Evolutionary conservation across 1,284 basidiomycete species (phyloP), one percentile per base, ranked within the genome.

Genomic region (Somion occarium): DNA sequence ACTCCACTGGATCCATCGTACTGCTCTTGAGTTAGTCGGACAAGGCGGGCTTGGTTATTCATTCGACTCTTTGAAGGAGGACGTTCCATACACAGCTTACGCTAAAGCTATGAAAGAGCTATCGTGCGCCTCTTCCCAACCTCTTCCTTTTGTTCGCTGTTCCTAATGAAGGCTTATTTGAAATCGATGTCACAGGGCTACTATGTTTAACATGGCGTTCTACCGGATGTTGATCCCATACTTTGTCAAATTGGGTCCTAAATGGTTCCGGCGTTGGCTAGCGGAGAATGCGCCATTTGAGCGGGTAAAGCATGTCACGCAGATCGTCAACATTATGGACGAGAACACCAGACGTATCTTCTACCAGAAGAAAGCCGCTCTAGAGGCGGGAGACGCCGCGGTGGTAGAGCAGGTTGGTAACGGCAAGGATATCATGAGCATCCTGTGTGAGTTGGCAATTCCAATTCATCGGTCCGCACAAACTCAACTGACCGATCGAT

Each of bases 351-450:
- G 62, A 20, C 53, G 67, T 22, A 69, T 76, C 13, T 66, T 67
- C 27, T 57, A 66, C 23, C 49, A 61, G 3, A 75, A 72, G 59
- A 67, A 57, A 23, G 57, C 58, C 3, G 57, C 57, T 1, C 52
- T 65, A 9, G 42, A 41, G n/a, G 42, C 51, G 20, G 61, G 60
- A 0, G 61, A 65, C 42, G 57, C 52, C 23, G 56, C 56, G 2
- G 47, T 59, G 9, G 38, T 46, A 39, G 53, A 53, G 20, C 67
- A 72, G 49, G 60, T 73, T 30, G 67, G 62, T 3, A 58, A 68
- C 45, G 73, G 72, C 4, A 73, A 71, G 52, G 76, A 79, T 56
- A 63, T 77, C 44, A 69, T 76, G 57, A 75, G 73, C 49, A 67
- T 77, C n/a, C 49, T 68, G 2, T 49, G 68, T 78, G 44, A 60